A percentile compares a stretch with the other conserved stretches of the same genome.
Evolutionary conservation across 2,329 filamentous ascomycete genomes (phyloP).

Genomic region (Curvularia lunata): DNA sequence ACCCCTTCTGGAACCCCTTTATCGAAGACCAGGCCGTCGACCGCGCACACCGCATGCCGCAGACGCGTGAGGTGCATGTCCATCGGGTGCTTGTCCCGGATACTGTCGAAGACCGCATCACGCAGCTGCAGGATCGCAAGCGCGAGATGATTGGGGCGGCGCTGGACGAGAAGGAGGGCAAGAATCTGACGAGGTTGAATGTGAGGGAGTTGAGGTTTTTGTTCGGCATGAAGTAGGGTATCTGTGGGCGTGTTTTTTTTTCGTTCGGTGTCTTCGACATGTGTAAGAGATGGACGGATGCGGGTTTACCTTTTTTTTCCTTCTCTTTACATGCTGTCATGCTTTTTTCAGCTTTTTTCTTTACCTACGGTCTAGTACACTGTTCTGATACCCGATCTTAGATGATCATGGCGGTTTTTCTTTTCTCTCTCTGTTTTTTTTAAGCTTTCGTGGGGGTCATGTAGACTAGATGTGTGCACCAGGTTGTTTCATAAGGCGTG

Average conservation of each 20-base stretch:
- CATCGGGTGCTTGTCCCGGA: slow-evolving; percentile 77
- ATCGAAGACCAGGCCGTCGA: slow-evolving; percentile 93
- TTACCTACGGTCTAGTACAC: too few relatives aligned
- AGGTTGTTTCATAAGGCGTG: too few relatives aligned
- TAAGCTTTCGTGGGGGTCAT: too few relatives aligned
- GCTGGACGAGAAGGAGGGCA: slow-evolving; percentile 75
- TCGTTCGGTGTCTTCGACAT: not conserved
- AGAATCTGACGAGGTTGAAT: slow-evolving; percentile 70
- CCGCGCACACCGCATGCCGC: slow-evolving; percentile 86
- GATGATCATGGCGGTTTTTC: not conserved
- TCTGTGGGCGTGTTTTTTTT: not conserved
- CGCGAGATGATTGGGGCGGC: slow-evolving; percentile 77
- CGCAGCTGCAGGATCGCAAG: slow-evolving; percentile 79
- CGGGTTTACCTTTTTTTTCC: not conserved
- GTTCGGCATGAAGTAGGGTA: slow-evolving; percentile 57
- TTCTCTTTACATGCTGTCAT: not conserved
- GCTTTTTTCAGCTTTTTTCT: too few relatives aligned
- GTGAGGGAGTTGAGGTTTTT: slow-evolving; percentile 72
- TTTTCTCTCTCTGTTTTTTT: too few relatives aligned
- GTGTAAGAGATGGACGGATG: too few relatives aligned
- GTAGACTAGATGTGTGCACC: too few relatives aligned
- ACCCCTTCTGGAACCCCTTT: slow-evolving; percentile 94
- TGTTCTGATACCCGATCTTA: not conserved
- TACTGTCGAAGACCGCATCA: slow-evolving; percentile 88
- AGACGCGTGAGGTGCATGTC: slow-evolving; percentile 74